phyloP scores from a whole-genome alignment of 2,329 filamentous ascomycete genomes.

The Zasmidium cellare region DNA sequence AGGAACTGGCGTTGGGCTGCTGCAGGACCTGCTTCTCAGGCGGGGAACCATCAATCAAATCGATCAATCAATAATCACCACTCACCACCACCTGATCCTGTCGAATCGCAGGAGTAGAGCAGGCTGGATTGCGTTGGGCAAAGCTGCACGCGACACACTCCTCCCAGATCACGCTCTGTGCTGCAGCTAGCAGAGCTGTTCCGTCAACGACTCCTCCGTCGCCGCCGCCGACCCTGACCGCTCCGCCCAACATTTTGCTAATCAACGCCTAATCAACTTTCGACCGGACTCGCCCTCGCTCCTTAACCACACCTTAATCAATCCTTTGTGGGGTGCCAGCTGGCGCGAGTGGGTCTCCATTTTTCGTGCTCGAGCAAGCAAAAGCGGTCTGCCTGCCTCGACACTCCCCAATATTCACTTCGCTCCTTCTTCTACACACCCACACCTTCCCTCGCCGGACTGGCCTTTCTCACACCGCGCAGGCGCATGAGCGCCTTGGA shows the following conservation, averaged over 20 bases:
- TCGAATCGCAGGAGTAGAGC: no score
- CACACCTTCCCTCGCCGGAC: not conserved
- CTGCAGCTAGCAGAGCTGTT: not conserved
- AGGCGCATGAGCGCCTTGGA: slow-evolving; percentile 20
- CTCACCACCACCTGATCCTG: no score
- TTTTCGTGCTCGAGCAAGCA: slow-evolving; percentile 4
- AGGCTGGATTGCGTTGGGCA: no score
- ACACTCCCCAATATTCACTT: not conserved
- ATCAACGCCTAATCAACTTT: no score
- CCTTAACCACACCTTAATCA: not conserved
- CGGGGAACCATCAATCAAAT: not conserved
- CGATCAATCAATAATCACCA: no score
- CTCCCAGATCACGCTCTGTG: not conserved
- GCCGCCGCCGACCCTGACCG: not conserved
- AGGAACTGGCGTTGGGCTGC: no score
- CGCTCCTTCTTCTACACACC: not conserved
- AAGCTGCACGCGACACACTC: not conserved
- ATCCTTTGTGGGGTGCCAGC: not conserved
- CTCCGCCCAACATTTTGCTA: not conserved
- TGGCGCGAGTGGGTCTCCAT: slow-evolving; percentile 1
- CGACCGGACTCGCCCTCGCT: not conserved
- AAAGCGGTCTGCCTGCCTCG: slow-evolving; percentile 7
- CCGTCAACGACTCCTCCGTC: not conserved
- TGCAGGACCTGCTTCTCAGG: not conserved
- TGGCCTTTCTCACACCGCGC: slow-evolving; percentile 7